Evolutionary conservation across 192 early-diverging fungal species (phyloP), one percentile per base, ranked within the genome.

Genomic region (Pilobolus umbonatus): DNA sequence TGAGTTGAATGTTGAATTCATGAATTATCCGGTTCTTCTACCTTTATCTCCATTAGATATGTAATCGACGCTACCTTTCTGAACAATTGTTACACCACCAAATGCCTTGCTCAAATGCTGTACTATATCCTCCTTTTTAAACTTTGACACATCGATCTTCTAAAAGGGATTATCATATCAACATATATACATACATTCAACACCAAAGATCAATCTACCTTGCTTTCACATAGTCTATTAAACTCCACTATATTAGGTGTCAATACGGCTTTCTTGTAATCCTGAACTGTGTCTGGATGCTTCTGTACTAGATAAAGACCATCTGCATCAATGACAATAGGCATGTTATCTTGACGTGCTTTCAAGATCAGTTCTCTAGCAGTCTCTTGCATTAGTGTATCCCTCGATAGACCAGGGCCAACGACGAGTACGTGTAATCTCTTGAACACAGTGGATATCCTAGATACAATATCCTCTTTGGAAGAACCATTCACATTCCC

Each of bases 241-340:
- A 94, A 96, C 73, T 98, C 95, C 21, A 84, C 85, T 11, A 85
- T 62, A 67, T 98, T 98, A 4, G 93, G 95, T 3, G 95, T 96
- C 44, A 98, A 54, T 10, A 98, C 80, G 2, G 85, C 86, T 9
- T 81, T 74, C 6, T 44, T 36, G 64, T 95, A 96, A 2, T 86
- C 87, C 26, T 79, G 53, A 11, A 99, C 67, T 17, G 93, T 32
- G 0, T 80, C 80, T 0, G 94, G 92, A 3, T 83, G 49, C 5
- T 85, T 67, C 57, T 87, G 82, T 12, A 98, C 73, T 0, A 95
- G 56, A 38, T 72, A 90, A 31, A 98, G 72, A 0, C 84, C 92
- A 75, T 99, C 95, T 21, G 97, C 97, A 74, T 99, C 97, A 43
- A 99, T 68, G 0, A 99, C 90, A 19, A 99, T 69, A 0, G 88